Conservation (phyloP, 345 rosid genomes). For the Citrus sp. region DNA sequence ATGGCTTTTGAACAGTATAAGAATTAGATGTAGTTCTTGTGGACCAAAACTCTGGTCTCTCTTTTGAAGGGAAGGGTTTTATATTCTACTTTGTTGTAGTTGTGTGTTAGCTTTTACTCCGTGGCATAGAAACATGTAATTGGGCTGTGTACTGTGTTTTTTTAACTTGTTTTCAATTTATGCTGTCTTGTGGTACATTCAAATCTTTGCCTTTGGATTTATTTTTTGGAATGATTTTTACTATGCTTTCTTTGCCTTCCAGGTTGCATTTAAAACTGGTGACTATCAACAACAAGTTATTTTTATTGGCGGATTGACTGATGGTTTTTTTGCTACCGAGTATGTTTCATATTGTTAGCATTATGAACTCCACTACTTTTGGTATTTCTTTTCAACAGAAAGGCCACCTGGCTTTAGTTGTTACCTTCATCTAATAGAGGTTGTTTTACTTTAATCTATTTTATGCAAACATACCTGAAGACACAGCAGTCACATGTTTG, state of each 20-base stretch:
- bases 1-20: background rate
- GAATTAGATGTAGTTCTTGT: background rate
- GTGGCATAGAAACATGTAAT: background rate
- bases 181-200: background rate
- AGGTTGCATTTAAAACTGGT: conserved; percentile 96
- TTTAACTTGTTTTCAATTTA: background rate
- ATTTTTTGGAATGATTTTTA: background rate
- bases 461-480: background rate
- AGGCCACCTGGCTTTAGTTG: background rate
- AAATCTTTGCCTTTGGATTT: conserved; percentile 5
- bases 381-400: background rate
- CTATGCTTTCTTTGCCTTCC: conserved; percentile 18
- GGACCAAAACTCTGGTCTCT: background rate
- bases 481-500: background rate
- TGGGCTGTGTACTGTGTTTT: background rate
- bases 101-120: background rate
- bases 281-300: conserved; percentile 86
- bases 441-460: background rate
- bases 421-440: background rate
- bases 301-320: conserved; percentile 86
- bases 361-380: background rate
- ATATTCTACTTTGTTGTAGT: background rate
- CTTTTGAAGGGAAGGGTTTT: background rate
- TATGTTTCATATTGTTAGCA: conserved; percentile 33
- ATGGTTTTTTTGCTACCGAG: conserved; percentile 90